Percentiles rank a stretch among this genome's conserved stretches.
Evolutionary conservation across 306 rosid species (phyloP).

Genomic region (Luffa acutangula): DNA sequence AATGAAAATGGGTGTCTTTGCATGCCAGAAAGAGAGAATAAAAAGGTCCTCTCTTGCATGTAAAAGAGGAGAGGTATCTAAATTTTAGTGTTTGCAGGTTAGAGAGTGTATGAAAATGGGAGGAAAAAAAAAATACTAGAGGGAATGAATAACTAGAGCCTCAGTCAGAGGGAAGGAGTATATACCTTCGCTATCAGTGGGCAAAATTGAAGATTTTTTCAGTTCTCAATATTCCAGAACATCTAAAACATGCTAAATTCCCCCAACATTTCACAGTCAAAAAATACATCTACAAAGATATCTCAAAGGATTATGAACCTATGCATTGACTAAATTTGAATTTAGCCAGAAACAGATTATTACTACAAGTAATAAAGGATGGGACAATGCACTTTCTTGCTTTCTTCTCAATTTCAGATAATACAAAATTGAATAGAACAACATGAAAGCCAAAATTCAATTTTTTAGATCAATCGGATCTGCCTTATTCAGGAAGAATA

Average conservation of each 20-base stretch:
- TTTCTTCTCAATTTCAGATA: conserved; percentile 21
- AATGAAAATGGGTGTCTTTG: too few species aligned
- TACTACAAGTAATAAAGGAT: not conserved
- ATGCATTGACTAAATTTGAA: not conserved
- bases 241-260: not conserved
- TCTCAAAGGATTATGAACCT: not conserved
- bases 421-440: not conserved
- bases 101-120: not conserved
- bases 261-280: not conserved
- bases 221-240: not conserved
- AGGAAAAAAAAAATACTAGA: not conserved
- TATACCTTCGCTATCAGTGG: not conserved
- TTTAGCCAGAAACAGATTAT: not conserved
- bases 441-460: not conserved
- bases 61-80: not conserved
- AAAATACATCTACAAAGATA: not conserved
- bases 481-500: conserved; percentile 15
- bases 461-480: conserved; percentile 6
- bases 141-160: not conserved
- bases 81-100: not conserved
- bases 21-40: too few species aligned
- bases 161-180: not conserved
- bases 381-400: not conserved
- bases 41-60: not conserved
- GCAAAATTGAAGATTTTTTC: not conserved